Conservation (phyloP, 768 basidiomycete genomes). For the Coprinellus micaceus region DNA sequence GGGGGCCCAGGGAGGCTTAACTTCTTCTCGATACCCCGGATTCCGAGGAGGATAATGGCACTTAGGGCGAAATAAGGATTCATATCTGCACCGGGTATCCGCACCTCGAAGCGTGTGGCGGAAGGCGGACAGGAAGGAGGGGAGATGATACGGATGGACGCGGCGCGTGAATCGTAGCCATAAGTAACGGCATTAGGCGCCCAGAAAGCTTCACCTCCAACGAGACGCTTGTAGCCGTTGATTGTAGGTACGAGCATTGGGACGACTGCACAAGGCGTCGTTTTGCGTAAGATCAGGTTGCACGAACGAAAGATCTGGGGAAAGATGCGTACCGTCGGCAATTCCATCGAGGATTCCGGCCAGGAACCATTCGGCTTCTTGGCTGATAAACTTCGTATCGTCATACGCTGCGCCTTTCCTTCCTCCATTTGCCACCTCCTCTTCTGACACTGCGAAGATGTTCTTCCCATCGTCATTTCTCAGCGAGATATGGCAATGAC, state of each 20-base stretch:
- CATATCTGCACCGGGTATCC: conserved; percentile 96
- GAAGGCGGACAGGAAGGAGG: conserved; percentile 80
- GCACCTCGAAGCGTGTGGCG: conserved; percentile 88
- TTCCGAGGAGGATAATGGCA: conserved; percentile 82
- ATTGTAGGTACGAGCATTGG: conserved; percentile 79
- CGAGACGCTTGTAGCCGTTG: conserved; percentile 96
- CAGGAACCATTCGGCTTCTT: conserved; percentile 88
- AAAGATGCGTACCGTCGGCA: conserved; percentile 63
- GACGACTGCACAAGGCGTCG: too few relatives aligned
- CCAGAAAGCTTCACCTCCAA: conserved; percentile 92
- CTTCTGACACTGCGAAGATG: conserved; percentile 69
- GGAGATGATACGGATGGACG: conserved; percentile 87
- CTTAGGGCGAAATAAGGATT: conserved; percentile 88
- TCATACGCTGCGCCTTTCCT: conserved; percentile 67
- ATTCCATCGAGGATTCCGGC: conserved; percentile 89
- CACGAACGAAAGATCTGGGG: neutral
- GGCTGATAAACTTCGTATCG: conserved; percentile 82
- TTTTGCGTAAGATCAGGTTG: too few relatives aligned
- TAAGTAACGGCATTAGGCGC: conserved; percentile 91
- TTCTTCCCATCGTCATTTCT: conserved; percentile 52
- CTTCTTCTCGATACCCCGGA: conserved; percentile 84
- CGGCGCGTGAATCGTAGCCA: conserved; percentile 92
- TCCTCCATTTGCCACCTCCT: conserved; percentile 53
- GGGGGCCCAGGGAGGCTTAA: conserved; percentile 67
- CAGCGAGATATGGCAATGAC: too few relatives aligned